Percentiles rank a stretch among this genome's conserved stretches.
phyloP scores from a whole-genome alignment of 345 rosid genomes.

The Draba incana region DNA sequence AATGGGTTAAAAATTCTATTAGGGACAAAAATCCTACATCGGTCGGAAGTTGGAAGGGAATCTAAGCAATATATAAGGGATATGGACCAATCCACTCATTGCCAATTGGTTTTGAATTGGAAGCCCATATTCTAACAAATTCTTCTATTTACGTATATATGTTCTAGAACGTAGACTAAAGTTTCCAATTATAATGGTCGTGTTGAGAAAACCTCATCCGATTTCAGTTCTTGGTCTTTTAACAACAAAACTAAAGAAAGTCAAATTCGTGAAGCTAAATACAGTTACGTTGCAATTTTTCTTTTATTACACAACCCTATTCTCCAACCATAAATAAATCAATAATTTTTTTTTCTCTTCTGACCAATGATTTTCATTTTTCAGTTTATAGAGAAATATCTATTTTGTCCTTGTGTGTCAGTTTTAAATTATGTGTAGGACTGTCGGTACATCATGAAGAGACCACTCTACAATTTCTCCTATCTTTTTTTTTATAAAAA shows the following conservation, averaged over 20 bases:
- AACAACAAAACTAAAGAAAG: conserved; percentile 7
- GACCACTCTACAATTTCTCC: conserved; percentile 18
- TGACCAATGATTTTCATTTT: conserved; percentile 25
- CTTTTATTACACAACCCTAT: conserved; percentile 30
- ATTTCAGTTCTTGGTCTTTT: conserved; percentile 9
- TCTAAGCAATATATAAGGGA: too few species aligned
- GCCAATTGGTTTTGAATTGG: too few species aligned
- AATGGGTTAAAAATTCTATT: too few species aligned
- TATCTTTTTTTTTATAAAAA: not conserved
- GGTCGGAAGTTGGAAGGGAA: too few species aligned
- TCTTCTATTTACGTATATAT: not conserved
- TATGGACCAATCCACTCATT: too few species aligned
- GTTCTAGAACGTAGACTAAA: conserved; percentile 4
- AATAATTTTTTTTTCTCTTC: not conserved
- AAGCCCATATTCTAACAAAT: too few species aligned
- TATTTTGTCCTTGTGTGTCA: conserved; percentile 11
- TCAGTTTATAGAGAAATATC: conserved; percentile 20
- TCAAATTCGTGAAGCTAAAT: conserved; percentile 29
- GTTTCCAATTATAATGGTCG: not conserved
- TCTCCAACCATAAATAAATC: conserved; percentile 32
- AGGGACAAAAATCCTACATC: too few species aligned
- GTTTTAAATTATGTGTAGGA: not conserved
- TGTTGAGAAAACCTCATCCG: conserved; percentile 1
- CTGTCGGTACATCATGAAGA: conserved; percentile 37
- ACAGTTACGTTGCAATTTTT: conserved; percentile 20